Conservation (phyloP, 1,284 basidiomycete genomes). For the Ganoderma multipileum region DNA sequence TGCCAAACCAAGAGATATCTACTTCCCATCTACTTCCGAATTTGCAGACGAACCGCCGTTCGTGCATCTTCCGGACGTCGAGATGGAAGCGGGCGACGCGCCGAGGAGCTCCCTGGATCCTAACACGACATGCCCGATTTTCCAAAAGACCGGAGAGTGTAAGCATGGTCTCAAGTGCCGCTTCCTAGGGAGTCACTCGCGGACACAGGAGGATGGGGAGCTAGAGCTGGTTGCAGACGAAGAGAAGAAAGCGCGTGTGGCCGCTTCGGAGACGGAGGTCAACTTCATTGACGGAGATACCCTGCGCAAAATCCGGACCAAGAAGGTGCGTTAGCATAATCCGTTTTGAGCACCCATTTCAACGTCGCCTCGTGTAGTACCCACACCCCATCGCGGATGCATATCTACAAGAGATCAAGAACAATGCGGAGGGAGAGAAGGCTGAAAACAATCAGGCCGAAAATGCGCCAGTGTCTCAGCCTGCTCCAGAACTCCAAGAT, state of each 20-base stretch:
- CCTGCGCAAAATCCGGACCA: conserved; percentile 66
- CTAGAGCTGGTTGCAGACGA: conserved; percentile 59
- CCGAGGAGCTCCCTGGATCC: conserved; percentile 49
- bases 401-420: conserved; percentile 72
- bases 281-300: conserved; percentile 72
- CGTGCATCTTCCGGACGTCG: conserved; percentile 43
- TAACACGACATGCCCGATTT: conserved; percentile 74
- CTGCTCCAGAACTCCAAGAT: conserved; percentile 26
- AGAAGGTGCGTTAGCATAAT: conserved; percentile 58
- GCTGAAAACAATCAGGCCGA: background rate
- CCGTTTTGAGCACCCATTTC: conserved; percentile 3
- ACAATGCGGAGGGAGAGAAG: conserved; percentile 44
- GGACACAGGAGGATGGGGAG: conserved; percentile 47
- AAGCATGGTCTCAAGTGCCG: conserved; percentile 91
- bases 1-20: conserved; percentile 79
- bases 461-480: background rate
- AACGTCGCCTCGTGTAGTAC: conserved; percentile 53
- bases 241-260: conserved; percentile 60
- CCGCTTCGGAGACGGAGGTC: conserved; percentile 68
- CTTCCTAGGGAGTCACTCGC: conserved; percentile 82
- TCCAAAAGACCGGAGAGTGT: conserved; percentile 80
- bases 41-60: conserved; percentile 58
- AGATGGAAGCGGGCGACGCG: conserved; percentile 44
- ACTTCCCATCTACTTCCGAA: conserved; percentile 53
- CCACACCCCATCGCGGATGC: conserved; percentile 67